Evolutionary conservation across 2,329 filamentous ascomycete species (phyloP), one percentile per base, ranked within the genome.

Genomic region (Aspergillus caelatus): DNA sequence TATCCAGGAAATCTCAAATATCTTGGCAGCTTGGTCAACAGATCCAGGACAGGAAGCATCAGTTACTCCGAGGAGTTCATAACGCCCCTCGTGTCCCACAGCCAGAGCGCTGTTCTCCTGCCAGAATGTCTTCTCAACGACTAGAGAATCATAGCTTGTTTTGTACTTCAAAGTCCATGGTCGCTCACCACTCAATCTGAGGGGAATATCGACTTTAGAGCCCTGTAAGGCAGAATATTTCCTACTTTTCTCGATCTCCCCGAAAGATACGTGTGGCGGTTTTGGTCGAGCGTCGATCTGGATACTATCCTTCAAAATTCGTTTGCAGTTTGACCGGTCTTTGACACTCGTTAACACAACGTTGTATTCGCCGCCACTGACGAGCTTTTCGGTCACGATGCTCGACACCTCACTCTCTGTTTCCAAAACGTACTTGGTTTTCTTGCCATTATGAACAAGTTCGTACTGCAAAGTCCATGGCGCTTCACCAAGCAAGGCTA

Each of bases 381-480:
- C 83, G 48, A 99, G 82, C 21, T 86, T 83, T 2, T 90, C 86
- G 0, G 94, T 97, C 67, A 87, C 86, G 74, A 99, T 93, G 43
- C 84, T 90, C 74, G 89, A 89, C 26, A 83, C 79, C 57, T 86
- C 82, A 2, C 81, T 82, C 28, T 88, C 82, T 61, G 97, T 91
- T 62, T 86, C 82, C 30, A 88, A 83, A 61, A 85, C 86, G 70
- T 90, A 85, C 58, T 91, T 90, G 66, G 87, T 89, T 59, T 94
- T 88, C 78, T 91, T 96, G 61, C 94, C 94, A 61, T 93, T 91
- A 78, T 98, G 92, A 9, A 97, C 87, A 46, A 97, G 82, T 77
- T 98, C 95, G 81, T 96, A 99, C 74, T 98, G 93, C 45, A 99
- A 80, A 26, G 85, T 91, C 83, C 94, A 98, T 0, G 96, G 95